phyloP scores from a whole-genome alignment of 805 yeast genomes.

The Nakazawaea molendinolei region DNA sequence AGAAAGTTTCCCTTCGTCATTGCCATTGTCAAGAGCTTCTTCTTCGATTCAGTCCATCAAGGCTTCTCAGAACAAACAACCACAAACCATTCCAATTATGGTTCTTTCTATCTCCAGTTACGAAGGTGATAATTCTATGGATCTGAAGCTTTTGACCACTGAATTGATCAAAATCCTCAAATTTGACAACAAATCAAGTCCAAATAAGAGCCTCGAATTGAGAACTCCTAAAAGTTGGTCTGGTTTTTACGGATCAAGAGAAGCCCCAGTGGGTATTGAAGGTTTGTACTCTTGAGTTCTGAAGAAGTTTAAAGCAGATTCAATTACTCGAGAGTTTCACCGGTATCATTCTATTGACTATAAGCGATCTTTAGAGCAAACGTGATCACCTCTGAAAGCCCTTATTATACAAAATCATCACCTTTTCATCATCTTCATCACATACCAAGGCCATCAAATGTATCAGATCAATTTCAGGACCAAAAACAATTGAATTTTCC shows the following conservation, averaged over 20 bases:
- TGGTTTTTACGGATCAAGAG: constrained; percentile 75
- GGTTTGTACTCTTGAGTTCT: constrained; percentile 45
- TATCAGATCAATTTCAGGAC: too few relatives aligned
- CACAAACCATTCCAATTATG: too few relatives aligned
- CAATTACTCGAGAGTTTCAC: too few relatives aligned
- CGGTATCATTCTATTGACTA: too few relatives aligned
- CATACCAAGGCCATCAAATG: too few relatives aligned
- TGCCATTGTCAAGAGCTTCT: constrained; percentile 13
- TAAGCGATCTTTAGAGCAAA: too few relatives aligned
- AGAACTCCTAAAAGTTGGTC: constrained; percentile 71
- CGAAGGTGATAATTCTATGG: constrained; percentile 84
- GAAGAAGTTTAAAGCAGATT: not conserved
- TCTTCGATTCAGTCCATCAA: constrained; percentile 1
- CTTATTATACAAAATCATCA: too few relatives aligned
- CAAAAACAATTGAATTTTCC: too few relatives aligned
- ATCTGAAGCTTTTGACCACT: constrained; percentile 51
- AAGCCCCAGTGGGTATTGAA: constrained; percentile 57
- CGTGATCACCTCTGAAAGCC: too few relatives aligned
- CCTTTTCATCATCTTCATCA: too few relatives aligned
- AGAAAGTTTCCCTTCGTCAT: constrained; percentile 13
- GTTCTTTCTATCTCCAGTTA: constrained; percentile 43
- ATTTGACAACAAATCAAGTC: not conserved
- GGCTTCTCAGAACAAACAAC: not conserved
- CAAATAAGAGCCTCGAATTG: too few relatives aligned
- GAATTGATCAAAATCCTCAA: constrained; percentile 12